Base-by-base conservation (phyloP, 2,329 filamentous ascomycete species). In the Furcasterigmium furcatum region DNA sequence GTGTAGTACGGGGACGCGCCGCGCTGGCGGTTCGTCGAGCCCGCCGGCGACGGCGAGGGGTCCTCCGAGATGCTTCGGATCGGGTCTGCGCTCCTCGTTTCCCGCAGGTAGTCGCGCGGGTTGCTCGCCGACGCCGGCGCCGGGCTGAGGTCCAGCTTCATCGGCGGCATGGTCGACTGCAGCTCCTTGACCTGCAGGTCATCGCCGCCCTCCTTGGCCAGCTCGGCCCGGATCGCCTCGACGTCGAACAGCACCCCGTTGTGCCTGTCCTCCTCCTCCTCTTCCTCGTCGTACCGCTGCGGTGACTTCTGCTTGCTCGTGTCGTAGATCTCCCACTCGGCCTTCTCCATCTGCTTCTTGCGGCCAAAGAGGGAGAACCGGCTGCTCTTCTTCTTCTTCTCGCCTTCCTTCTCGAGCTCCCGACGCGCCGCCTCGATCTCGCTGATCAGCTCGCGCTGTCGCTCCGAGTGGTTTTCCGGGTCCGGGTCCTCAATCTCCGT, bases 401-500 rank as follows among this genome's bases (percentile, higher is more conserved):
- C 46, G 16, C 84, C 85, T 57, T 94, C 87, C 60, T 82, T 84
- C 58, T 96, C 91, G 4, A 95, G 77, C 58, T 94, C 84, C 60
- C 86, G 91, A 30, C 94, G 82, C 7, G 94, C 94, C 66, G 95
- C 91, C 62, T 97, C 92, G 43, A 99, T 96, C 67, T 99, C 94
- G 57, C 87, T 91, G 62, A 99, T 96, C 35, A 99, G 79, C 66
- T 97, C 92, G 46, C 91, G 80, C 66, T 99, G 94, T 40, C 91
- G 79, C 61, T 90, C 79, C 42, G 82, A 78, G 66, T 97, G 92
- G 55, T 95, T 92, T 1, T 97, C 94, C 1, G 94, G 94, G 58
- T 99, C 94, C 0, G 94, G 91, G 55, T 99, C 94, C 62, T 97
- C 94, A 49, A 99, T 97, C 66, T 99, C 94, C 1, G 81, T 85